Evolutionary conservation across 2,329 filamentous ascomycete species (phyloP).

Genomic region (Monascus ruber): DNA sequence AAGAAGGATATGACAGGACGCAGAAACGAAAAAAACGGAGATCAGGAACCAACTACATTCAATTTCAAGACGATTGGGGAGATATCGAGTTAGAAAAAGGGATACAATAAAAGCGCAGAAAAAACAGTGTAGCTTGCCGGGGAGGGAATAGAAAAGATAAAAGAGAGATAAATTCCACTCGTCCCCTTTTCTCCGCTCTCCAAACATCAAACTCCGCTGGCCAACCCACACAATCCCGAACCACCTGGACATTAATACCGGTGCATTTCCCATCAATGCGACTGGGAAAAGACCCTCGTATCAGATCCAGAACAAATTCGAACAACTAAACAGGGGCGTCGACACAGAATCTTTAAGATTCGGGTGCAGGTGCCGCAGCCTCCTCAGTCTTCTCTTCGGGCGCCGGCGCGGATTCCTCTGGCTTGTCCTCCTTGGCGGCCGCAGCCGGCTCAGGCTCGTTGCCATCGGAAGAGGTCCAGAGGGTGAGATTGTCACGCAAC

Average conservation of each 20-base stretch:
- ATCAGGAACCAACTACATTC: constrained; percentile 7
- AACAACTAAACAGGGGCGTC: constrained; percentile 21
- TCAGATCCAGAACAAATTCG: constrained; percentile 23
- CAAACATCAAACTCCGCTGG: constrained; percentile 34
- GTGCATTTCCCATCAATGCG: too few species aligned
- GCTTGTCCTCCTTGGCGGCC: constrained; percentile 52
- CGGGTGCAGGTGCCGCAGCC: constrained; percentile 21
- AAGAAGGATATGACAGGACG: neutral
- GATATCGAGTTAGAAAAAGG: constrained; percentile 1
- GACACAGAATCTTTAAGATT: constrained; percentile 15
- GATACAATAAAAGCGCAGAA: constrained; percentile 14
- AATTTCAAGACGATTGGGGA: constrained; percentile 4
- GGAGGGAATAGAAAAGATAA: constrained; percentile 31
- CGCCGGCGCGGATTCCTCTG: constrained; percentile 34
- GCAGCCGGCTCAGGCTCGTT: constrained; percentile 53
- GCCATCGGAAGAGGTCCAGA: constrained; percentile 92
- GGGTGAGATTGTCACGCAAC: constrained; percentile 92
- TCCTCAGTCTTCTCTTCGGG: constrained; percentile 32
- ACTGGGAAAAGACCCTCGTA: constrained; percentile 15
- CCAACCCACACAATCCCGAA: constrained; percentile 26
- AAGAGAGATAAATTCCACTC: constrained; percentile 32
- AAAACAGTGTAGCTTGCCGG: constrained; percentile 29
- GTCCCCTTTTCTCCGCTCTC: constrained; percentile 28
- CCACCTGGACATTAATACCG: constrained; percentile 12
- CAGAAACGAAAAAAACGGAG: neutral